phyloP scores from a whole-genome alignment of 805 yeast species.

The Sporopachydermia lactativora region DNA sequence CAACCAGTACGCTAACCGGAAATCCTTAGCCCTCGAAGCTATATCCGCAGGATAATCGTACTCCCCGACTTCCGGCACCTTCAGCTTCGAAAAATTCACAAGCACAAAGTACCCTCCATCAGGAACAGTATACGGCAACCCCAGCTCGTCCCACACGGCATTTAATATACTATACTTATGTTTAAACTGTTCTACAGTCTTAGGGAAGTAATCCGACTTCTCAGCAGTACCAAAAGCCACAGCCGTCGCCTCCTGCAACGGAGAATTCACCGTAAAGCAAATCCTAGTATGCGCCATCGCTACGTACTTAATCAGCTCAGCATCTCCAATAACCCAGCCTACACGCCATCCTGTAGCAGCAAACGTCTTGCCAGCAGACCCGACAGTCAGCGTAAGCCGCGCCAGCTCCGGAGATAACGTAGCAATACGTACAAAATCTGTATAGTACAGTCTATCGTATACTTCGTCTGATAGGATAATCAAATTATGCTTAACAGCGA shows the following conservation, averaged over 20 bases:
- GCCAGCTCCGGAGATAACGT: conserved; percentile 67
- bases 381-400: conserved; percentile 74
- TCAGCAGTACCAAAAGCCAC: conserved; percentile 54
- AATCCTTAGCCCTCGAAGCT: conserved; percentile 60
- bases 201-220: conserved; percentile 49
- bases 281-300: conserved; percentile 89
- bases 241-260: conserved; percentile 86
- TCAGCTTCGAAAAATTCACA: conserved; percentile 74
- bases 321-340: conserved; percentile 87
- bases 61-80: conserved; percentile 50
- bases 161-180: conserved; percentile 64
- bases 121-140: conserved; percentile 78
- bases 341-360: conserved; percentile 99
- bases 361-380: conserved; percentile 95
- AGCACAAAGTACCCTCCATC: conserved; percentile 90
- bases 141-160: conserved; percentile 69
- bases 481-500: conserved; percentile 77
- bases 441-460: conserved; percentile 77
- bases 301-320: conserved; percentile 69
- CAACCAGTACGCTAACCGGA: conserved; percentile 83
- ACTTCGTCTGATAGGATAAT: conserved; percentile 87
- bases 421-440: conserved; percentile 69
- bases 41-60: conserved; percentile 64
- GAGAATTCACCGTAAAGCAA: conserved; percentile 83
- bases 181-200: conserved; percentile 52